Evolutionary conservation across 2,329 filamentous ascomycete genomes (phyloP).

Genomic region (Pseudonectria buxi): DNA sequence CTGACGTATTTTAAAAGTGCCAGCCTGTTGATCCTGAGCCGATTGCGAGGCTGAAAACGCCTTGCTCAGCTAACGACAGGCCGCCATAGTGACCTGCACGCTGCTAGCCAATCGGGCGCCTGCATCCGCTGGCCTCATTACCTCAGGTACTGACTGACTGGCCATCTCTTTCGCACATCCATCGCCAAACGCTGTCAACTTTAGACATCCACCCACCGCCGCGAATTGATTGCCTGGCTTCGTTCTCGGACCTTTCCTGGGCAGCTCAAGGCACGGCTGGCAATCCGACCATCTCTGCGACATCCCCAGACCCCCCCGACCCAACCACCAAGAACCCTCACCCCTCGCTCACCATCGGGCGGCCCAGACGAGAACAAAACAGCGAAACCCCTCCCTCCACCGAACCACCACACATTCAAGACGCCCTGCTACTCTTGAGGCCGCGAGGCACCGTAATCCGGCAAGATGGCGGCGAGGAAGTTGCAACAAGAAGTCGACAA

Average conservation of each 20-base stretch:
- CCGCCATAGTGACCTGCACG: slow-evolving; percentile 9
- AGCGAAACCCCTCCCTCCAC: slow-evolving; percentile 3
- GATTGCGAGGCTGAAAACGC: too few species aligned
- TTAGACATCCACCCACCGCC: slow-evolving; percentile 13
- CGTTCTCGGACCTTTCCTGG: slow-evolving; percentile 5
- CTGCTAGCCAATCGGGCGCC: slow-evolving; percentile 17
- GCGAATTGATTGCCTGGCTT: slow-evolving; percentile 16
- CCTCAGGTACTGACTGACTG: slow-evolving; percentile 1
- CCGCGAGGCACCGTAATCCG: slow-evolving; percentile 12
- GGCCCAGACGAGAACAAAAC: slow-evolving; percentile 7
- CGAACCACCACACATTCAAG: slow-evolving; percentile 2
- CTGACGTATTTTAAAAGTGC: too few species aligned
- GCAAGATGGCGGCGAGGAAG: slow-evolving; percentile 87
- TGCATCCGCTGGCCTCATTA: slow-evolving; percentile 15
- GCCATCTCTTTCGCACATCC: slow-evolving; percentile 16
- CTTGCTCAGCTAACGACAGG: too few species aligned
- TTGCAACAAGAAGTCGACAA: slow-evolving; percentile 97
- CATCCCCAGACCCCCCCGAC: slow-evolving; percentile 3
- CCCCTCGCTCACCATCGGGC: slow-evolving; percentile 5
- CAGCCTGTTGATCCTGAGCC: too few species aligned
- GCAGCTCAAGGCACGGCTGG: slow-evolving; percentile 8
- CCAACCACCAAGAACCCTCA: slow-evolving; percentile 5
- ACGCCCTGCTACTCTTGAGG: slow-evolving; percentile 5
- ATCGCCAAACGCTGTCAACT: slow-evolving; percentile 16
- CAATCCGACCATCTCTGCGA: slow-evolving; percentile 7